These are phyloP conservation scores for Volvariella surrecta DNA, from an alignment of 1,284 basidiomycete genomes.

Conservation along the genomic window DNA sequence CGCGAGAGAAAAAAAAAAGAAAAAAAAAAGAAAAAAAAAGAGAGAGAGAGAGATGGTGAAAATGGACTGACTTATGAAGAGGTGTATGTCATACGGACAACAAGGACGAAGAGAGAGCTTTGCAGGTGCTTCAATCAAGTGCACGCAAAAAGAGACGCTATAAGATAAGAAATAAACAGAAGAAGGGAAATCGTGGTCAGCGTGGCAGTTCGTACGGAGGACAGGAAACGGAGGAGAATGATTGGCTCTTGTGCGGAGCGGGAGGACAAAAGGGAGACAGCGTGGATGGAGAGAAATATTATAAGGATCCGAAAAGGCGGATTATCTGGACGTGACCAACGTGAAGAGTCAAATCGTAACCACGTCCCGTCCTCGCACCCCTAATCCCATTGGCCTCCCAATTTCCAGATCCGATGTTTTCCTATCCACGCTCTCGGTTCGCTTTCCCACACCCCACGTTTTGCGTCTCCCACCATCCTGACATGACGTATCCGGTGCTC, in stretches of 20 bases:
- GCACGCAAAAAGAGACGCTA: conserved; percentile 14
- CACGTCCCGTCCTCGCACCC: conserved; percentile 1
- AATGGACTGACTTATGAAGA: conserved; percentile 28
- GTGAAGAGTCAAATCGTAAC: conserved; percentile 12
- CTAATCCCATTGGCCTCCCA: no score
- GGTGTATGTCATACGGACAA: conserved; percentile 27
- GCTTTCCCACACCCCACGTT: conserved; percentile 52
- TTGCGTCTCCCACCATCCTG: conserved; percentile 33
- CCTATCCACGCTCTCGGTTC: background rate
- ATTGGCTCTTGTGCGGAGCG: conserved; percentile 6
- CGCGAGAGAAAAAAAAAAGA: conserved; percentile 10
- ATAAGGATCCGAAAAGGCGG: conserved; percentile 12
- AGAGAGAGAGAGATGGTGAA: no score
- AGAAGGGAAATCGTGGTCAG: conserved; percentile 39
- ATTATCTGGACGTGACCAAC: conserved; percentile 15
- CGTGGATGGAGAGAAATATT: conserved; percentile 23
- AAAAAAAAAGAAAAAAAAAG: conserved; percentile 11
- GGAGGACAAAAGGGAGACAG: conserved; percentile 18
- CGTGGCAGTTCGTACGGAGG: conserved; percentile 40
- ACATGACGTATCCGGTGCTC: conserved; percentile 15
- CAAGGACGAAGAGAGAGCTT: conserved; percentile 3
- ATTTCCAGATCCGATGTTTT: no score
- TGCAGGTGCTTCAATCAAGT: conserved; percentile 4
- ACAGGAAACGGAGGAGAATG: conserved; percentile 3
- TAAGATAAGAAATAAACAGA: conserved; percentile 21